These are phyloP conservation scores for Ambrosia hybrid DNA, from an alignment of 140 eudicot genomes.

Conservation along the genomic window DNA sequence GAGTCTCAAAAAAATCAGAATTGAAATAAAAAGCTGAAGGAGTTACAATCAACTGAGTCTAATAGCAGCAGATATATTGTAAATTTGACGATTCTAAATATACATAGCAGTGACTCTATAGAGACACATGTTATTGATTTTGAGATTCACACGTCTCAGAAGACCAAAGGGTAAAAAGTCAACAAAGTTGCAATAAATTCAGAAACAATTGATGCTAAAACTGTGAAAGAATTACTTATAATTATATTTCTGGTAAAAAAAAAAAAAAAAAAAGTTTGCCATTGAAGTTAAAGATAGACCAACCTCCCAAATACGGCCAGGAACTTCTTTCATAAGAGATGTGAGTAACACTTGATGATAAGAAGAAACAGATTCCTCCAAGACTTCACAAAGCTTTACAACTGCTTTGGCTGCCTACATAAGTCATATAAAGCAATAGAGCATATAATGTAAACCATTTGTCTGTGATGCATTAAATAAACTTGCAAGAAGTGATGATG, in stretches of 20 bases:
- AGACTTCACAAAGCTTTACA: slow-evolving; percentile 80
- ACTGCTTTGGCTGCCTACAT: slow-evolving; percentile 80
- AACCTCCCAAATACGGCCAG: slow-evolving; percentile 99
- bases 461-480: slow-evolving; percentile 11
- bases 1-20: no score
- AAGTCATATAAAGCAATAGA: slow-evolving; percentile 13
- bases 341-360: slow-evolving; percentile 66
- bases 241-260: not conserved
- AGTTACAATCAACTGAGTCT: not conserved
- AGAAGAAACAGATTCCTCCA: slow-evolving; percentile 70
- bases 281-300: slow-evolving; percentile 25
- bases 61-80: not conserved
- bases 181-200: not conserved
- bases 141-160: not conserved
- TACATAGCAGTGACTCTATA: not conserved
- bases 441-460: not conserved
- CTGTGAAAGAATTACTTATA: not conserved
- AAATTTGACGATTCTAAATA: not conserved
- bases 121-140: not conserved
- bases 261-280: not conserved
- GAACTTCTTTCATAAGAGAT: slow-evolving; percentile 83
- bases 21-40: no score
- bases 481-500: not conserved
- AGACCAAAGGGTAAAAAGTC: not conserved
- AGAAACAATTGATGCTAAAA: not conserved